These are phyloP conservation scores for Fusarium sororula DNA, from an alignment of 2,329 filamentous ascomycete genomes.

Conservation along the genomic window DNA sequence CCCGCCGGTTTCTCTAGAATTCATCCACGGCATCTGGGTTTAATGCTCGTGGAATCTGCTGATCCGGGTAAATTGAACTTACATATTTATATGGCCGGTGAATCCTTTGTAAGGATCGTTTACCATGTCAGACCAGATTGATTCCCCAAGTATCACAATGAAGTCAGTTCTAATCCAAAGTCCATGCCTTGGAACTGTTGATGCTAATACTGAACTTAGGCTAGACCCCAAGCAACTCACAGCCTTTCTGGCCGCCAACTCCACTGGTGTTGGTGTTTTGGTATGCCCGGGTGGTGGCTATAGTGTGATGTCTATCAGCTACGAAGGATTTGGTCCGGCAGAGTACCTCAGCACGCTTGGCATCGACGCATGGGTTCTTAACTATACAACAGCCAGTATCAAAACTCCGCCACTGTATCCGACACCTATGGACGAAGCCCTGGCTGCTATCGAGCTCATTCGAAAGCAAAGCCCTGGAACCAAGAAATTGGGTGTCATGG, in stretches of 20 bases:
- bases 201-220: not conserved
- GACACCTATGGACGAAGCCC: conserved; percentile 18
- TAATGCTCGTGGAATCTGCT: not conserved
- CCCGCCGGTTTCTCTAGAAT: conserved; percentile 3
- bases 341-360: conserved; percentile 24
- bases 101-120: fast-evolving
- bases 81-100: not conserved
- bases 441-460: conserved; percentile 18
- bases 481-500: conserved; percentile 27
- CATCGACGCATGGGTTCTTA: conserved; percentile 32
- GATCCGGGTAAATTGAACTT: not conserved
- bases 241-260: conserved; percentile 14
- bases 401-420: conserved; percentile 23
- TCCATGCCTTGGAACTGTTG: fast-evolving
- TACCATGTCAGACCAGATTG: not conserved
- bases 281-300: conserved; percentile 28
- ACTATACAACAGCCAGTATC: conserved; percentile 19
- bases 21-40: not conserved
- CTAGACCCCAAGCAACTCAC: conserved; percentile 8
- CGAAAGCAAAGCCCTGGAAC: not conserved
- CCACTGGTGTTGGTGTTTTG: conserved; percentile 17
- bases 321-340: conserved; percentile 22
- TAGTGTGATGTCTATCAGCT: conserved; percentile 1
- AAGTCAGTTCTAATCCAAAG: not conserved
- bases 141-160: not conserved